Conservation (phyloP, 139 green algal species). For the Closterium sp. region DNA sequence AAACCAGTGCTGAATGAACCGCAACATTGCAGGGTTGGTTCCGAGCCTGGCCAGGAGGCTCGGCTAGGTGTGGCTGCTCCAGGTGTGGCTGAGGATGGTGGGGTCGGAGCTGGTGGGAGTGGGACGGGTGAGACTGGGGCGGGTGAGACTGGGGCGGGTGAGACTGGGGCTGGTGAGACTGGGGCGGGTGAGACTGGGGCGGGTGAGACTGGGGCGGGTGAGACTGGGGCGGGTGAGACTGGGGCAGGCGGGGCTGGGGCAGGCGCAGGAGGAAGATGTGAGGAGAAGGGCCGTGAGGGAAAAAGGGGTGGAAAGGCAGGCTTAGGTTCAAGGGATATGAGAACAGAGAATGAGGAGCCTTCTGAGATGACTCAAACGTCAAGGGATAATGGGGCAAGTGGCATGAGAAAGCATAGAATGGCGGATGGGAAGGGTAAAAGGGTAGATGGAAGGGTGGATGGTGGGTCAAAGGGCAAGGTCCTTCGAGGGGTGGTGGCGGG, state of each 20-base stretch:
- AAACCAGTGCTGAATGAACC: background rate
- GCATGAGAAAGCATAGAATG: too few species aligned
- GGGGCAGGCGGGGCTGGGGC: background rate
- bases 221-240: background rate
- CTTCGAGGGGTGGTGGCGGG: background rate
- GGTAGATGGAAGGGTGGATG: background rate
- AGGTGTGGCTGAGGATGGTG: background rate
- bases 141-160: too few species aligned
- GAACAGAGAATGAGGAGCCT: too few species aligned
- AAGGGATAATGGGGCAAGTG: too few species aligned
- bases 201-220: too few species aligned
- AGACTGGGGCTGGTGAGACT: background rate
- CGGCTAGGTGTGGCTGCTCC: background rate
- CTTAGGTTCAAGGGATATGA: background rate
- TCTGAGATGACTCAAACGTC: too few species aligned
- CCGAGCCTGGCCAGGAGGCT: background rate
- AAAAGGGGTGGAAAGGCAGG: background rate
- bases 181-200: background rate
- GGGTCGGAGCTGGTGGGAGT: background rate
- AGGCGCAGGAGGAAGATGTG: too few species aligned
- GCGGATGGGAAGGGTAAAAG: background rate
- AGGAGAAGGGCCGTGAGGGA: background rate
- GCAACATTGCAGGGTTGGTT: background rate
- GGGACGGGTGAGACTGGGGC: background rate
- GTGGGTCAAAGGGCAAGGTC: background rate